Evolutionary conservation across 805 yeast genomes (phyloP), one percentile per base, ranked within the genome.

Genomic region (Huiozyma sinensis): DNA sequence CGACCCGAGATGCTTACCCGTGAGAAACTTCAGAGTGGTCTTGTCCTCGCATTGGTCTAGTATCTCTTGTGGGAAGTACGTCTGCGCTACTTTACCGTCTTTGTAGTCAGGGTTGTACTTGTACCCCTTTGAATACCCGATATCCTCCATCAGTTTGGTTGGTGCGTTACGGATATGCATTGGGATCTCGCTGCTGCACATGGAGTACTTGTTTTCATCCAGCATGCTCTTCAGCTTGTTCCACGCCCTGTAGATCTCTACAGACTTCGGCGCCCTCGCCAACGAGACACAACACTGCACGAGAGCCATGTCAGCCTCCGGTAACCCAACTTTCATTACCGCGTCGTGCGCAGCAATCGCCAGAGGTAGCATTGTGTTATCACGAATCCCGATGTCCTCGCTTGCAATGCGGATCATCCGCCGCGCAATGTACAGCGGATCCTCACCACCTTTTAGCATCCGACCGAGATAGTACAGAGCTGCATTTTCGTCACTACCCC

Each of bases 281-380:
- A 92, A 67, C 52, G 89, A 84, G n/a, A 83, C 87, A 1, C 95
- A 89, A 63, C 96, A 88, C 53, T 92, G 97, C 0, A 88, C 97
- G 37, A 92, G 64, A 6, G 87, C 79, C 27, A 85, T 70, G 58
- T 89, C 95, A 2, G 92, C 90, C 56, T 92, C 98, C 0, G 98
- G 98, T 73, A 92, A 69, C 0, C 98, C 99, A 17, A 92, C 74
- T 61, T 83, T 84, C 66, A 86, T 88, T 3, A 85, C 81, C 0
- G 97, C 87, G 37, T 86, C 85, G 60, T 84, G 85, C 0, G 95
- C 76, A 0, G 96, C 79, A 3, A 83, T 72, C 1, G 95, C 92
- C 65, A 92, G 81, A 2, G 96, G 95, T 37, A 92, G 64, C 52
- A 94, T 78, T 1, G 83, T 63, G 42, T 87, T 86, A 60, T 92